Percentiles rank a stretch among this genome's conserved stretches.
These are phyloP conservation scores for Sordariomycetes sp. DNA, from an alignment of 2,329 filamentous ascomycete species.

Conservation along the genomic window DNA sequence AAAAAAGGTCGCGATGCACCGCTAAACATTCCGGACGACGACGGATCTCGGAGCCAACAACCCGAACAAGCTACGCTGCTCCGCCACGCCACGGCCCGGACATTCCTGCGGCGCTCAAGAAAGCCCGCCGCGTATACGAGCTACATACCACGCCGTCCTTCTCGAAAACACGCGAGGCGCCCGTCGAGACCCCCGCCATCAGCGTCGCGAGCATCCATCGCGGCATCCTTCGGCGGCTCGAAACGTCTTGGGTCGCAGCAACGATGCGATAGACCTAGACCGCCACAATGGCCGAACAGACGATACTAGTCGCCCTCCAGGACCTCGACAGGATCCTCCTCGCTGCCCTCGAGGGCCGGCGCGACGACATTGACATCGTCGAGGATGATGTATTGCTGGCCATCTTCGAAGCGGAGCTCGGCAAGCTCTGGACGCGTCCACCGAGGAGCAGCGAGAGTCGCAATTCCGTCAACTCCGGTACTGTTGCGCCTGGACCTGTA, in stretches of 20 bases:
- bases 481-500: constrained; percentile 1
- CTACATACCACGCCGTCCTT: not conserved
- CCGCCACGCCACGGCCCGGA: not conserved
- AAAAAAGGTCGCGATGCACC: not conserved
- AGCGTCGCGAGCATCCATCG: not conserved
- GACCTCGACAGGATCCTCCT: constrained; percentile 77
- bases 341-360: constrained; percentile 57
- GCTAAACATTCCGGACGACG: not conserved
- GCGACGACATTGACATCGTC: constrained; percentile 48
- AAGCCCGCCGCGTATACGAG: not conserved
- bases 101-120: not conserved
- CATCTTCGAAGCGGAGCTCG: constrained; percentile 58
- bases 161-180: not conserved
- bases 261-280: constrained; percentile 29
- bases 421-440: constrained; percentile 61
- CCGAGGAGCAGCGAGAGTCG: constrained; percentile 64
- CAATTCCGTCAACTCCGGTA: constrained; percentile 55
- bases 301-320: constrained; percentile 64
- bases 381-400: constrained; percentile 58
- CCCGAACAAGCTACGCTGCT: not conserved
- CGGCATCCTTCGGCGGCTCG: not conserved
- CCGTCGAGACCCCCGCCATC: not conserved
- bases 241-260: not conserved
- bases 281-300: constrained; percentile 56
- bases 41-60: not conserved